These are phyloP conservation scores for Microcyclospora tardicrescens DNA, from an alignment of 2,329 filamentous ascomycete genomes.

Conservation along the genomic window DNA sequence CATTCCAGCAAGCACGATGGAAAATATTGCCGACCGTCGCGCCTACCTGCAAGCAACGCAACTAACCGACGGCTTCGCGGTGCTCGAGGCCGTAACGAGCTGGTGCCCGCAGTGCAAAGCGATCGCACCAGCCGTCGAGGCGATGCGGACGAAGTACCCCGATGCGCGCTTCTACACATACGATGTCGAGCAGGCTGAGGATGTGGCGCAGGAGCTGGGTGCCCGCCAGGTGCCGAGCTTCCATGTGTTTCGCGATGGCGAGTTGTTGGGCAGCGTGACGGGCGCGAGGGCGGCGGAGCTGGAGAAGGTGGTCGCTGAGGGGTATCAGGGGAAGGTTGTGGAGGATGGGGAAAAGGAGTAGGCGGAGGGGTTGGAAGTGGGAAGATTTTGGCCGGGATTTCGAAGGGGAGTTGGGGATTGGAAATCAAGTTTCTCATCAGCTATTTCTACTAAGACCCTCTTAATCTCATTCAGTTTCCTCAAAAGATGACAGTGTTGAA, in stretches of 20 bases:
- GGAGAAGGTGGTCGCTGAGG: constrained; percentile 15
- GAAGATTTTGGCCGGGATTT: too few relatives aligned
- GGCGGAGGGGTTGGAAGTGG: background rate
- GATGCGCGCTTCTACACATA: constrained; percentile 20
- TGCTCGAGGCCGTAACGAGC: constrained; percentile 19
- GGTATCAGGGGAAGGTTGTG: constrained; percentile 18
- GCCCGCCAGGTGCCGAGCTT: constrained; percentile 22
- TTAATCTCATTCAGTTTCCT: too few relatives aligned
- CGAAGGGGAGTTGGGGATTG: too few relatives aligned
- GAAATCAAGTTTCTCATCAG: too few relatives aligned
- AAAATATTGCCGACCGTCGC: constrained; percentile 17
- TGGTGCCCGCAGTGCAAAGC: constrained; percentile 22
- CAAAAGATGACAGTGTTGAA: too few relatives aligned
- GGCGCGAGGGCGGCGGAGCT: constrained; percentile 18
- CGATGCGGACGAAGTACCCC: constrained; percentile 20
- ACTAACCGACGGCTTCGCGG: constrained; percentile 14
- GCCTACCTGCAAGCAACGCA: constrained; percentile 20
- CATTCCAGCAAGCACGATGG: too few relatives aligned
- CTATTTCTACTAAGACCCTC: too few relatives aligned
- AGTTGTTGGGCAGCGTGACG: constrained; percentile 17
- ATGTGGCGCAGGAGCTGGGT: constrained; percentile 21
- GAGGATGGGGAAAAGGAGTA: too few relatives aligned
- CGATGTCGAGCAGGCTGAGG: constrained; percentile 17
- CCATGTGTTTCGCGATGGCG: constrained; percentile 22
- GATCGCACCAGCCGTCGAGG: constrained; percentile 20